Percentiles rank a stretch among this genome's conserved stretches.
Conservation (phyloP, 108 stramenopile species). For the Seminavis robusta region DNA sequence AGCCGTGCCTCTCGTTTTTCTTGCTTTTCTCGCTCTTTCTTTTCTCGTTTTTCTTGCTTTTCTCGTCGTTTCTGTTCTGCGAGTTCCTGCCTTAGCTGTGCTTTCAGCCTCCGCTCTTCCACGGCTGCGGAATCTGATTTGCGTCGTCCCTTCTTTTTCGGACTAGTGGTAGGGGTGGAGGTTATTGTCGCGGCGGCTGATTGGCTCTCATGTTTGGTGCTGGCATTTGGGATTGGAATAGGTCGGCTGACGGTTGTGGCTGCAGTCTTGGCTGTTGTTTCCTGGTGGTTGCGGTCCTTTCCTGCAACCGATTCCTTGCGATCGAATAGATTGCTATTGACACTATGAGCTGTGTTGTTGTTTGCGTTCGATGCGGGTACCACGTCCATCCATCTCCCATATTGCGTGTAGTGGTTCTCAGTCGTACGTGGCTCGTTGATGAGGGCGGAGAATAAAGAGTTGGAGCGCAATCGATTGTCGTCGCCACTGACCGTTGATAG, state of each 20-base stretch:
- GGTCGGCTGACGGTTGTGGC: too few relatives aligned
- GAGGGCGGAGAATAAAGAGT: constrained; percentile 61
- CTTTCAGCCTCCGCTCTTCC: constrained; percentile 17
- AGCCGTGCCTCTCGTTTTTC: constrained; percentile 49
- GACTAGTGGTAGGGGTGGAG: too few relatives aligned
- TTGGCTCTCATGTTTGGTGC: too few relatives aligned
- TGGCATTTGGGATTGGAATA: too few relatives aligned
- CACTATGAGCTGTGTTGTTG: constrained; percentile 11
- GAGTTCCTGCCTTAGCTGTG: constrained; percentile 9
- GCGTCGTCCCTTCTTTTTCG: too few relatives aligned
- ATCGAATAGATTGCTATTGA: not conserved
- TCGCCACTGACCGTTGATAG: too few relatives aligned
- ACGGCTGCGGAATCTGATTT: not conserved
- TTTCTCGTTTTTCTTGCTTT: constrained; percentile 34
- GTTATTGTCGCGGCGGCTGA: too few relatives aligned
- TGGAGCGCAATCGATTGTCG: constrained; percentile 62
- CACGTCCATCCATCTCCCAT: constrained; percentile 74
- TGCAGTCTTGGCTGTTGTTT: too few relatives aligned
- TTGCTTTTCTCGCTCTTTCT: constrained; percentile 27
- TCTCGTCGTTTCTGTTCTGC: constrained; percentile 27
- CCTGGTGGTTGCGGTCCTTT: too few relatives aligned
- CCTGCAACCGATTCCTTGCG: too few relatives aligned
- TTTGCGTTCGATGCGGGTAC: constrained; percentile 1
- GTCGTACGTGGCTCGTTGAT: constrained; percentile 9
- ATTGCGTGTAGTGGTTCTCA: constrained; percentile 12